A percentile compares a stretch with the other conserved stretches of the same genome.
Evolutionary conservation across 768 basidiomycete species (phyloP).

Genomic region (Termitomyces sp.): DNA sequence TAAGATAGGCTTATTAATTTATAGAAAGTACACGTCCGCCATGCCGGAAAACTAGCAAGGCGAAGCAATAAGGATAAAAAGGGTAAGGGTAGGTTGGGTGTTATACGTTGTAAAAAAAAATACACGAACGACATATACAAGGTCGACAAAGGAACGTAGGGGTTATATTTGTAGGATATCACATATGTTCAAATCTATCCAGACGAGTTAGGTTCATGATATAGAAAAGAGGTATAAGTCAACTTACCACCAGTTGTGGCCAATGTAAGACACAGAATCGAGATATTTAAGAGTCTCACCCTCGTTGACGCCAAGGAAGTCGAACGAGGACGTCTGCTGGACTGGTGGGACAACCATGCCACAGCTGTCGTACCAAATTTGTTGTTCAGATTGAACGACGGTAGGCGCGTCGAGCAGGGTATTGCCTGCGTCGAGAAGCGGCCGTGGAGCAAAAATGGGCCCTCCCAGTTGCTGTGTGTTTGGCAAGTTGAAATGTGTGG

Average conservation of each 20-base stretch:
- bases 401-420: constrained; percentile 6
- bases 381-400: background rate
- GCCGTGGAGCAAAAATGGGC: constrained; percentile 7
- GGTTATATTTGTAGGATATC: background rate
- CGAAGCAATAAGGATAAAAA: constrained; percentile 3
- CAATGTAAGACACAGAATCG: constrained; percentile 1
- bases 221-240: background rate
- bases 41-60: background rate
- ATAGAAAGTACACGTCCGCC: background rate
- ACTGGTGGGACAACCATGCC: background rate
- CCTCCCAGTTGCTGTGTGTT: background rate
- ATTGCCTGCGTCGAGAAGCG: constrained; percentile 11
- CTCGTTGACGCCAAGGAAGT: constrained; percentile 8
- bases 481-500: background rate
- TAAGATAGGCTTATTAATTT: background rate
- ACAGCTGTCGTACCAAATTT: constrained; percentile 7
- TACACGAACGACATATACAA: background rate
- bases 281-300: constrained; percentile 1
- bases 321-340: constrained; percentile 1
- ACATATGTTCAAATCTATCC: background rate
- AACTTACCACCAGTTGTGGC: constrained; percentile 7
- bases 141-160: background rate
- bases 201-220: background rate
- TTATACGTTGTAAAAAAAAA: background rate
- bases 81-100: background rate